Conservation (phyloP, 305 asterid species). For the Withania somnifera region DNA sequence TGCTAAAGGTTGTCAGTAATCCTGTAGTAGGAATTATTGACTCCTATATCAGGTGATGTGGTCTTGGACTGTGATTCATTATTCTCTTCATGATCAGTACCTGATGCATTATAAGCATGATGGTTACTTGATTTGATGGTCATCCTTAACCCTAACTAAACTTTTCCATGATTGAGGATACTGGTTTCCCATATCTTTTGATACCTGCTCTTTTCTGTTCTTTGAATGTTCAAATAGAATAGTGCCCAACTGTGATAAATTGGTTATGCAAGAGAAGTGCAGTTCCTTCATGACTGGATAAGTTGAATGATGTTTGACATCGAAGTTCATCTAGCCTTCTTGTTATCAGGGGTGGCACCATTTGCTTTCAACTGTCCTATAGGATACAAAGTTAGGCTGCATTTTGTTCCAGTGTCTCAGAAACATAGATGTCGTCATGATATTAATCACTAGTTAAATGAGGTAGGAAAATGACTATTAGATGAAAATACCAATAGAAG, state of each 20-base stretch:
- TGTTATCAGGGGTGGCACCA: background rate
- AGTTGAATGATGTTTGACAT: background rate
- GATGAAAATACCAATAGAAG: background rate
- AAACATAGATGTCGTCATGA: background rate
- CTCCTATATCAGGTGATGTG: background rate
- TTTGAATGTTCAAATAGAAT: background rate
- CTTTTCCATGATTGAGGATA: background rate
- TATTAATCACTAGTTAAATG: background rate
- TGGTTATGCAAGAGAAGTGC: background rate
- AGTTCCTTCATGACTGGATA: background rate
- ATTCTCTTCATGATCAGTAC: background rate
- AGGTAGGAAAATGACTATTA: background rate
- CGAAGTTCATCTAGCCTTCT: background rate
- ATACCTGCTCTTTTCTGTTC: background rate
- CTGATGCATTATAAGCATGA: background rate
- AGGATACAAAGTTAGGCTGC: background rate
- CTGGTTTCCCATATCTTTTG: background rate
- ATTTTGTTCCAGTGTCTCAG: background rate
- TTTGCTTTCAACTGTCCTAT: background rate
- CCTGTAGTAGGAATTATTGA: background rate
- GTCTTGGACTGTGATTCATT: background rate
- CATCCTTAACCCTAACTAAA: background rate
- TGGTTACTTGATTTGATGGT: background rate
- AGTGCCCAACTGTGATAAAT: background rate
- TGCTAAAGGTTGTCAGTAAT: background rate